phyloP scores from a whole-genome alignment of 2,329 filamentous ascomycete genomes.

The Exophiala calicioides region DNA sequence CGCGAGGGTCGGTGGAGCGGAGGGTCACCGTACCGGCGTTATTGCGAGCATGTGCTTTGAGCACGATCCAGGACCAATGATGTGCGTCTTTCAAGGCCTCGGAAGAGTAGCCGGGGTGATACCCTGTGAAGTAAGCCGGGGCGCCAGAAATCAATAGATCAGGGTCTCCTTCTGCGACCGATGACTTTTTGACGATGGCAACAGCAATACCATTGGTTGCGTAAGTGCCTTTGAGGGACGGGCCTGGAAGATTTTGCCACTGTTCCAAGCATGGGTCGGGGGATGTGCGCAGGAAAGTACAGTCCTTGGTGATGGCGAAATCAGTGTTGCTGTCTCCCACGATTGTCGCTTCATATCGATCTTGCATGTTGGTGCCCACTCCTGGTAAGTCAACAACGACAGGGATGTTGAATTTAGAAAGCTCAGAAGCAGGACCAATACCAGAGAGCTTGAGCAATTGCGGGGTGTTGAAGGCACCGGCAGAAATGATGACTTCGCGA shows the following conservation, averaged over 20 bases:
- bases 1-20: slow-evolving; percentile 63
- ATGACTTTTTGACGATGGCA: slow-evolving; percentile 36
- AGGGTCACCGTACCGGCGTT: slow-evolving; percentile 63
- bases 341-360: slow-evolving; percentile 55
- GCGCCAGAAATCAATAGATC: slow-evolving; percentile 59
- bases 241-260: slow-evolving; percentile 41
- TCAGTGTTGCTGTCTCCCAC: slow-evolving; percentile 46
- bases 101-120: slow-evolving; percentile 56
- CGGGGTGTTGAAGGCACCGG: slow-evolving; percentile 63
- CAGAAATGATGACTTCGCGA: slow-evolving; percentile 50
- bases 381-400: slow-evolving; percentile 59
- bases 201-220: slow-evolving; percentile 54
- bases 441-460: slow-evolving; percentile 67
- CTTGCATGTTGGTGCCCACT: slow-evolving; percentile 65
- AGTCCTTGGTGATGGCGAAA: slow-evolving; percentile 37
- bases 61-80: slow-evolving; percentile 50
- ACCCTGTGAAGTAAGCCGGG: slow-evolving; percentile 56
- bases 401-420: slow-evolving; percentile 56
- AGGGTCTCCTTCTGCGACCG: slow-evolving; percentile 45
- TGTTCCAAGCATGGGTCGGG: slow-evolving; percentile 47
- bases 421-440: slow-evolving; percentile 58
- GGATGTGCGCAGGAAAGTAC: slow-evolving; percentile 34
- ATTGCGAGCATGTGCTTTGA: slow-evolving; percentile 67
- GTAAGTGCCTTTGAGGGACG: slow-evolving; percentile 44
- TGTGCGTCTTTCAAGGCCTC: slow-evolving; percentile 44